phyloP scores from a whole-genome alignment of 2,329 filamentous ascomycete genomes.

The Aspergillus puulaauensis region DNA sequence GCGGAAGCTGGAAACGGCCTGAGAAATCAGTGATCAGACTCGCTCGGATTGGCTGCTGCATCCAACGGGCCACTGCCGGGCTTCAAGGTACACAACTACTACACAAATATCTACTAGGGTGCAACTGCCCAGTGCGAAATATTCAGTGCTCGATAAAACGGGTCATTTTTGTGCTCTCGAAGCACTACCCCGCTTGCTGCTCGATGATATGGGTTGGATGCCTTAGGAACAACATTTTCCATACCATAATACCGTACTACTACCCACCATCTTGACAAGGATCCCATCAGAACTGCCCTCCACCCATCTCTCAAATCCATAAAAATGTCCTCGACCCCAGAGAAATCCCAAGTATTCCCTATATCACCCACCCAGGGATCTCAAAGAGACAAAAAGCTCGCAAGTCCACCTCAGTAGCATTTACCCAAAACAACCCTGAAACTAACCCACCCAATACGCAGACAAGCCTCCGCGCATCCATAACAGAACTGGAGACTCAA shows the following conservation, averaged over 20 bases:
- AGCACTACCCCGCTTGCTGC: background rate
- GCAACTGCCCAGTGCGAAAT: background rate
- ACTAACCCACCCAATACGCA: conserved; percentile 17
- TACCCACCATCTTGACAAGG: background rate
- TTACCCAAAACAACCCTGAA: background rate
- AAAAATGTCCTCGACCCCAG: background rate
- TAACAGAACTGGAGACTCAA: conserved; percentile 47
- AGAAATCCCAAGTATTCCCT: background rate
- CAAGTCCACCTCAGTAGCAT: conserved; percentile 11
- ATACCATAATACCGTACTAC: background rate
- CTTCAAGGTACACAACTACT: background rate
- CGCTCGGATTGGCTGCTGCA: conserved; percentile 12
- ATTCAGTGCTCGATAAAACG: background rate
- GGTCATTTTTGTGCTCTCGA: background rate
- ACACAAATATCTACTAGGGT: background rate
- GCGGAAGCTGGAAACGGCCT: background rate
- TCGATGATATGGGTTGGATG: background rate
- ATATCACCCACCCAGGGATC: conserved; percentile 12
- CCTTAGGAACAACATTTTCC: background rate
- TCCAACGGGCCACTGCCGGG: background rate
- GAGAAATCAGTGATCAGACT: conserved; percentile 7
- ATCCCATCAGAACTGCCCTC: background rate
- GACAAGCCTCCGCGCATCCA: conserved; percentile 24
- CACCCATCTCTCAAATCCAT: background rate
- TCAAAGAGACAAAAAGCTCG: conserved; percentile 26